These are phyloP conservation scores for Pyrenophora seminiperda DNA, from an alignment of 2,329 filamentous ascomycete genomes.

Conservation along the genomic window DNA sequence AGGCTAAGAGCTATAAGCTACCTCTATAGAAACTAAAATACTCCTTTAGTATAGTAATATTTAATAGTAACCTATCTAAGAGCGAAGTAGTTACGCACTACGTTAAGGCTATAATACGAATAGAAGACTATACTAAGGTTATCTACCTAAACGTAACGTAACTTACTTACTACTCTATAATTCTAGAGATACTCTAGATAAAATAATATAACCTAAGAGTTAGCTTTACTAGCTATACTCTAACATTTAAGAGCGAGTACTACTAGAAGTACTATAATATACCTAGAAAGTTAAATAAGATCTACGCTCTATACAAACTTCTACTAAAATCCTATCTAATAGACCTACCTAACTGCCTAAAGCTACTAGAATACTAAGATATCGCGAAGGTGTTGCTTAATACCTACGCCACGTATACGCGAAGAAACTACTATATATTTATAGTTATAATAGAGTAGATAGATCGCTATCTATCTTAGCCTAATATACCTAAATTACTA, in stretches of 20 bases:
- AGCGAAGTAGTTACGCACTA: background rate
- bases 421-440: background rate
- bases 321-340: too few species aligned
- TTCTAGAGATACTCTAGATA: background rate
- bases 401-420: background rate
- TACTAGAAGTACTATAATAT: too few species aligned
- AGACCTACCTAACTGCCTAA: too few species aligned
- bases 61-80: background rate
- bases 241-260: too few species aligned
- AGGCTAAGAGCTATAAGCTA: background rate
- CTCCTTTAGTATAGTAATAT: background rate
- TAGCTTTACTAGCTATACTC: constrained; percentile 1
- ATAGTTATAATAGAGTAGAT: background rate
- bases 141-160: too few species aligned
- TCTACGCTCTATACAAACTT: too few species aligned
- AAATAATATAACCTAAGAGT: background rate
- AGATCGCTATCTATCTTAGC: background rate
- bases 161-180: too few species aligned
- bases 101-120: background rate
- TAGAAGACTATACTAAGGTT: background rate
- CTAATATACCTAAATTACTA: background rate
- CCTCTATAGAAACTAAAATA: too few species aligned
- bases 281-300: too few species aligned
- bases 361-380: background rate
- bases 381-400: background rate